A percentile compares a stretch with the other conserved stretches of the same genome.
Conservation (phyloP, 1,284 basidiomycete genomes). For the Cryptococcus maquisensis region DNA sequence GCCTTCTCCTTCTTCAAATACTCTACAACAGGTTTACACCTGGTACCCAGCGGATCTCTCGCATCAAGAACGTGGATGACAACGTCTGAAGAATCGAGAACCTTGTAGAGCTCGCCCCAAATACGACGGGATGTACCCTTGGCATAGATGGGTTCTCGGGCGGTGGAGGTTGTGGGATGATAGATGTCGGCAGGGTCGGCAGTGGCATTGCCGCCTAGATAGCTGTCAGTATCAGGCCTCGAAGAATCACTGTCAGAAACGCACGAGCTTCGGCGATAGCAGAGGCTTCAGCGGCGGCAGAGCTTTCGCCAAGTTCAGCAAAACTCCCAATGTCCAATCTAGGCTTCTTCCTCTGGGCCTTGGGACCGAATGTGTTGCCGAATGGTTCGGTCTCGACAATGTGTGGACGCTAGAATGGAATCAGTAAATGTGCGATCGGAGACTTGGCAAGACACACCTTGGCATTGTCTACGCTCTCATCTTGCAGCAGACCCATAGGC, state of each 20-base stretch:
- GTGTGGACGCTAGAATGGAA: slow-evolving; percentile 63
- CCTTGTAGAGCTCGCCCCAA: slow-evolving; percentile 98
- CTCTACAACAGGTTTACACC: slow-evolving; percentile 91
- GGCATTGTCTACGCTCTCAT: slow-evolving; percentile 73
- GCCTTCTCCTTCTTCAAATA: slow-evolving; percentile 94
- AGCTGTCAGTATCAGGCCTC: neutral
- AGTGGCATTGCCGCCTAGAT: slow-evolving; percentile 3
- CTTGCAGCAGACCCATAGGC: slow-evolving; percentile 87
- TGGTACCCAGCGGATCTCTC: slow-evolving; percentile 91
- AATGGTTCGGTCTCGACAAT: slow-evolving; percentile 94
- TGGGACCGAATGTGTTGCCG: slow-evolving; percentile 85
- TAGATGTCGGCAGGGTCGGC: slow-evolving; percentile 35
- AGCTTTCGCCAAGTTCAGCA: slow-evolving; percentile 73
- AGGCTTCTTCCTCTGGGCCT: slow-evolving; percentile 85
- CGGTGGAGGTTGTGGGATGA: slow-evolving; percentile 31
- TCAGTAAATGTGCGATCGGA: neutral
- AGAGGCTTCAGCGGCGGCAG: slow-evolving; percentile 50
- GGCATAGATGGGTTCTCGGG: slow-evolving; percentile 77
- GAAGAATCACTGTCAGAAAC: neutral
- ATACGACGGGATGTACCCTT: slow-evolving; percentile 93
- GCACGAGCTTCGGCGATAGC: neutral
- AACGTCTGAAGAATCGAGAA: slow-evolving; percentile 97
- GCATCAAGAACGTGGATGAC: slow-evolving; percentile 95
- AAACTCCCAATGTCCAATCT: slow-evolving; percentile 77
- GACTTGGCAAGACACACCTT: slow-evolving; percentile 57